phyloP scores from a whole-genome alignment of 306 rosid genomes.

The Argentina anserina region DNA sequence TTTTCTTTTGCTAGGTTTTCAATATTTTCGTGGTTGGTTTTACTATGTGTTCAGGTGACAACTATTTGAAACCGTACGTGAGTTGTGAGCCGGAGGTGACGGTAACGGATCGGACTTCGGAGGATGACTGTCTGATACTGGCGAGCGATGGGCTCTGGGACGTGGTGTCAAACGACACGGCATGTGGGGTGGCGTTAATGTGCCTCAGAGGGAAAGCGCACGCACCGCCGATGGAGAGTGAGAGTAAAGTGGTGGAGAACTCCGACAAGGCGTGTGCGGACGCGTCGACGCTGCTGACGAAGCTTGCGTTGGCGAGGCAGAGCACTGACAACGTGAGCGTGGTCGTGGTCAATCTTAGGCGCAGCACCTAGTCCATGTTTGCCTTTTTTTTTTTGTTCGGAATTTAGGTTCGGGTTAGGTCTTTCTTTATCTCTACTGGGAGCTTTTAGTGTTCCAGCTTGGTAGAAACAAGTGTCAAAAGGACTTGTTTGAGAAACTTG shows the following conservation, averaged over 20 bases:
- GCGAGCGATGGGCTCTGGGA: constrained; percentile 73
- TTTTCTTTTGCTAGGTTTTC: background rate
- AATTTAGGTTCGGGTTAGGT: background rate
- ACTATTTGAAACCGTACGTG: constrained; percentile 62
- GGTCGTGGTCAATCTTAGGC: constrained; percentile 50
- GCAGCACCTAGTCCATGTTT: constrained; percentile 21
- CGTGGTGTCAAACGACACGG: constrained; percentile 57
- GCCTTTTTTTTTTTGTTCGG: background rate
- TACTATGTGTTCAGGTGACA: constrained; percentile 36
- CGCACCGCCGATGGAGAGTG: constrained; percentile 8
- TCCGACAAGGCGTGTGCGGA: constrained; percentile 47
- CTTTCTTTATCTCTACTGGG: background rate
- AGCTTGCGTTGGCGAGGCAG: constrained; percentile 62
- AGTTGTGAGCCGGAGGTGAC: constrained; percentile 60
- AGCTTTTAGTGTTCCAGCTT: no score
- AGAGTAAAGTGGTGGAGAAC: background rate
- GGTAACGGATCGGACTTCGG: constrained; percentile 50
- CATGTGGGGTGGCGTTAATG: constrained; percentile 58
- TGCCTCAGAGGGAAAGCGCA: constrained; percentile 35
- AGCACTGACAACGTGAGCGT: constrained; percentile 61
- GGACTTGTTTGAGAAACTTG: background rate
- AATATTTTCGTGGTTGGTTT: background rate
- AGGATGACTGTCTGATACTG: constrained; percentile 50
- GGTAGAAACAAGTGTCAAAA: background rate
- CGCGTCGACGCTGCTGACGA: constrained; percentile 52